Evolutionary conservation across 352 stramenopile species (phyloP), one percentile per base, ranked within the genome.

Genomic region (Pythium apleroticum): DNA sequence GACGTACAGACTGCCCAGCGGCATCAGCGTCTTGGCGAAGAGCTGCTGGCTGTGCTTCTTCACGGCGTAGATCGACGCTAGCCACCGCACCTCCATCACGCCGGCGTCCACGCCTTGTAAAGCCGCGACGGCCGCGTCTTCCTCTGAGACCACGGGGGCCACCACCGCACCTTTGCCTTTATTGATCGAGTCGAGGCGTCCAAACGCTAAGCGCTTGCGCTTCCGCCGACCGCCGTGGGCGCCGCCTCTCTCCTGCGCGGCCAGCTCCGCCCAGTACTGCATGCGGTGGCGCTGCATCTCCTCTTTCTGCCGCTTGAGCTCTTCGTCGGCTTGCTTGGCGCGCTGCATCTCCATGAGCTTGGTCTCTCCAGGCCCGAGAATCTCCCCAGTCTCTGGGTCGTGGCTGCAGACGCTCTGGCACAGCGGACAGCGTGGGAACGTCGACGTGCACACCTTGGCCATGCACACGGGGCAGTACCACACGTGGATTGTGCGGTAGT

Each of bases 391-490:
- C 10, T 52, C 65, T 0, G 67, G 61, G 52, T 90, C 78, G 57
- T 88, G 77, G 53, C 76, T 86, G 55, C 83, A 92, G 12, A 77
- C 60, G 61, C 80, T 90, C 9, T 45, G 69, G 61, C 85, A 94
- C 43, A 89, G 70, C 33, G 83, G 80, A 50, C 83, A 94, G 0
- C 25, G 59, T 4, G 83, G 85, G 48, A 91, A 92, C 35, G 81
- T 89, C 33, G 75, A 86, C 19, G 74, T 89, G 39, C 71, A 83
- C 1, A 90, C 75, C 55, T 83, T 89, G 52, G 81, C 72, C 59
- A 86, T 73, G 30, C 85, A 94, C 55, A 94, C 85, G 8, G 84
- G 83, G 52, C 83, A 94, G 61, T 88, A 92, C 85, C 85, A 94
- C 4, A 86, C 59, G 65, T 94, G 85, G 14, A 65, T 20, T 9